Evolutionary conservation across 176 grass and related monocot genomes (phyloP).

Genomic region (Cenchrus purpureus): DNA sequence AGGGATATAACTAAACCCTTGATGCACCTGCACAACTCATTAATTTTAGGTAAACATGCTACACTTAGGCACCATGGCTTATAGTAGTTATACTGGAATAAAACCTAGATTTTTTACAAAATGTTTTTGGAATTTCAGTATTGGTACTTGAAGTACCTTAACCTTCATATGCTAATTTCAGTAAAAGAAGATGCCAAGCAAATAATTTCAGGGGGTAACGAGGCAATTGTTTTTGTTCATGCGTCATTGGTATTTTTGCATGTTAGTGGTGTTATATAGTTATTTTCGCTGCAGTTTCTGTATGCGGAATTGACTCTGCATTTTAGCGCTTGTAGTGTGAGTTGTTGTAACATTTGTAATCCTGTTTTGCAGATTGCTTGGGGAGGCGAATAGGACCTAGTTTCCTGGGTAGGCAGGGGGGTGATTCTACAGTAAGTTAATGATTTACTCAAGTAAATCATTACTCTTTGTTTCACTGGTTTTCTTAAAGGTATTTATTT

Average conservation of each 20-base stretch:
- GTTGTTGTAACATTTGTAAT: slow-evolving; percentile 37
- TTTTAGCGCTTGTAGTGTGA: background rate
- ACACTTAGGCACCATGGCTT: background rate
- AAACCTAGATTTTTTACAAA: background rate
- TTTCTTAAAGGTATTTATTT: slow-evolving; percentile 36
- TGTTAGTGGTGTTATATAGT: background rate
- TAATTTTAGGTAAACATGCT: slow-evolving; percentile 8
- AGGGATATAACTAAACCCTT: background rate
- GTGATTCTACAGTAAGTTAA: slow-evolving; percentile 72
- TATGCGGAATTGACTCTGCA: background rate
- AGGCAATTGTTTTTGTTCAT: slow-evolving; percentile 15
- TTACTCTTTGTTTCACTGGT: slow-evolving; percentile 26
- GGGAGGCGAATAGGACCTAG: slow-evolving; percentile 87
- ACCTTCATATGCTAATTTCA: background rate
- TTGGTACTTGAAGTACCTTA: background rate
- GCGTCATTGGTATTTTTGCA: slow-evolving; percentile 17
- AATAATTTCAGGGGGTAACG: background rate
- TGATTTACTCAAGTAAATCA: slow-evolving; percentile 31
- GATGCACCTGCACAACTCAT: background rate
- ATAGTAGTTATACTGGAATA: background rate
- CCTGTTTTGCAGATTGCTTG: slow-evolving; percentile 77
- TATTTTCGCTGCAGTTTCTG: background rate
- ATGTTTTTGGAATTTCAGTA: background rate
- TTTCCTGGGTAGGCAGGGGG: slow-evolving; percentile 72
- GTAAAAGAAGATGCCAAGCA: no score